A percentile compares a stretch with the other conserved stretches of the same genome.
Conservation (phyloP, 371 early-diverging fungal genomes). For the Mortierella sp. region DNA sequence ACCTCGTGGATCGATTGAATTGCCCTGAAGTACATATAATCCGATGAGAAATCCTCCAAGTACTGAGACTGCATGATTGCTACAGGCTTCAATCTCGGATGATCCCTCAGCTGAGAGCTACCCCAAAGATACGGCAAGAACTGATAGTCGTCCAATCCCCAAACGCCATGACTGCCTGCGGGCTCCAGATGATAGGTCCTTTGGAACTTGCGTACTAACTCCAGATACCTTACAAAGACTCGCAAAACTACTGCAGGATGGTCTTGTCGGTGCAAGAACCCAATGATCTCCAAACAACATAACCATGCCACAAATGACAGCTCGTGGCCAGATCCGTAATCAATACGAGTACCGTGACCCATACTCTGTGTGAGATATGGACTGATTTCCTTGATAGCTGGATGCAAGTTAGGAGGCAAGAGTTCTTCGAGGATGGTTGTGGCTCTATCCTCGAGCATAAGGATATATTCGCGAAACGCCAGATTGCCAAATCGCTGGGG, state of each 20-base stretch:
- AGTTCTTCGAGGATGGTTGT: conserved; percentile 49
- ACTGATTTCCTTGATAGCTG: conserved; percentile 75
- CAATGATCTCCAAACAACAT: conserved; percentile 78
- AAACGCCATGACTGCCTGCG: conserved; percentile 99
- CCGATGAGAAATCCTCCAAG: conserved; percentile 75
- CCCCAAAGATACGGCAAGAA: conserved; percentile 98
- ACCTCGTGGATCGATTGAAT: conserved; percentile 87
- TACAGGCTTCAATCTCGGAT: conserved; percentile 77
- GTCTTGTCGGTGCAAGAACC: conserved; percentile 70
- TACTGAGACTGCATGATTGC: conserved; percentile 77
- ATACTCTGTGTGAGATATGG: conserved; percentile 89
- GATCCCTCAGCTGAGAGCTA: conserved; percentile 84
- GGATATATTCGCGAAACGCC: conserved; percentile 78
- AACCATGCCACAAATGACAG: conserved; percentile 95
- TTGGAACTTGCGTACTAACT: conserved; percentile 87
- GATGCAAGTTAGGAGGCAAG: conserved; percentile 59
- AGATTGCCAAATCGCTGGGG: conserved; percentile 86
- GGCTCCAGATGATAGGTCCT: conserved; percentile 95
- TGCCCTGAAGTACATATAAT: conserved; percentile 91
- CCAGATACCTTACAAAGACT: conserved; percentile 90
- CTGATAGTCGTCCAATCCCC: conserved; percentile 99
- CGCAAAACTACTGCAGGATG: conserved; percentile 77
- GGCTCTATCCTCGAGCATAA: conserved; percentile 63
- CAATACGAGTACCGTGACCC: conserved; percentile 96
- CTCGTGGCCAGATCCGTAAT: conserved; percentile 99